Evolutionary conservation across 2,329 filamentous ascomycete species (phyloP).

Genomic region (Phialemonium atrogriseum): DNA sequence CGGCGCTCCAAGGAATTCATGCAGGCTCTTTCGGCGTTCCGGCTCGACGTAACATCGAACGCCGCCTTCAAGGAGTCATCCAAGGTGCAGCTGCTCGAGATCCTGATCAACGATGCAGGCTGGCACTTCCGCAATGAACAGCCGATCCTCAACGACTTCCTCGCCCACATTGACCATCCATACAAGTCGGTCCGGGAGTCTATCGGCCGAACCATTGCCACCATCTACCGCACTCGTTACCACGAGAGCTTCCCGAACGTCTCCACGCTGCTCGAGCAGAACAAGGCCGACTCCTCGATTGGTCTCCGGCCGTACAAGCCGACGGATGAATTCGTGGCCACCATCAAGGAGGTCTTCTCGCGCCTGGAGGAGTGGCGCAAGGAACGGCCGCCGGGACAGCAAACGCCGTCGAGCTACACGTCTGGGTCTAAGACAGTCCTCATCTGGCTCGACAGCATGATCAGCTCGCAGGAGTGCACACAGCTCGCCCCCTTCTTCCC

Average conservation of each 20-base stretch:
- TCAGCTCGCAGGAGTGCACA: slow-evolving; percentile 88
- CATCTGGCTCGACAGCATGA: slow-evolving; percentile 85
- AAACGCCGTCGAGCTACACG: slow-evolving; percentile 90
- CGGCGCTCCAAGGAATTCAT: slow-evolving; percentile 80
- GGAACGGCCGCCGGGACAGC: slow-evolving; percentile 76
- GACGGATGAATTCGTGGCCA: slow-evolving; percentile 61
- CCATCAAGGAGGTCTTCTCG: slow-evolving; percentile 66
- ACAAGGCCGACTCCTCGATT: slow-evolving; percentile 72
- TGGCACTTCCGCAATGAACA: slow-evolving; percentile 94
- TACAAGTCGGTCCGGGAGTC: slow-evolving; percentile 96
- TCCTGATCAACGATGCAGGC: slow-evolving; percentile 76
- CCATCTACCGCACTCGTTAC: slow-evolving; percentile 84
- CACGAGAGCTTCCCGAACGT: slow-evolving; percentile 89
- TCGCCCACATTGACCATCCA: slow-evolving; percentile 87
- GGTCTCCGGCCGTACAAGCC: slow-evolving; percentile 79
- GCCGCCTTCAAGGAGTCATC: slow-evolving; percentile 98
- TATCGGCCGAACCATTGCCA: slow-evolving; percentile 81
- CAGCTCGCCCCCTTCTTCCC: slow-evolving; percentile 89
- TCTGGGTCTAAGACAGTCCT: slow-evolving; percentile 93
- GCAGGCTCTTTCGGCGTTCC: slow-evolving; percentile 73
- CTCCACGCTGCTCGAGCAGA: slow-evolving; percentile 62
- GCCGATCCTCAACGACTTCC: slow-evolving; percentile 81
- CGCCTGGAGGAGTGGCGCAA: slow-evolving; percentile 82
- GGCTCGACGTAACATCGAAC: slow-evolving; percentile 88
- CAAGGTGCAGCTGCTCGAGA: slow-evolving; percentile 85